These are phyloP conservation scores for Leishmania guyanensis DNA, from an alignment of 208 protist species.

Conservation along the genomic window DNA sequence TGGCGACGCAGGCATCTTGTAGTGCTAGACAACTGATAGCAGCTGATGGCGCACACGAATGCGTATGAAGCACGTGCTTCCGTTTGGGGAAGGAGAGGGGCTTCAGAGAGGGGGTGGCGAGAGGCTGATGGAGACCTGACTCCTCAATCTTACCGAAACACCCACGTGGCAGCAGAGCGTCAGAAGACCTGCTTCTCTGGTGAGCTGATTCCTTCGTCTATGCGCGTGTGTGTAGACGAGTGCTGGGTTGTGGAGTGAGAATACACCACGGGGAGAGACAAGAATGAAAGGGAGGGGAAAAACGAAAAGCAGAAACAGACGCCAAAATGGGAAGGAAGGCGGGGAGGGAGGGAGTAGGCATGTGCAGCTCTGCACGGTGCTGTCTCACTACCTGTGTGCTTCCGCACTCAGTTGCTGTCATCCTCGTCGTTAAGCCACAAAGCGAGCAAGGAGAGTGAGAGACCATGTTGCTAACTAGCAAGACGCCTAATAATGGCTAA, in stretches of 20 bases:
- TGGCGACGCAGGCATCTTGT: neutral
- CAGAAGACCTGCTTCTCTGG: neutral
- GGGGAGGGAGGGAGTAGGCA: neutral
- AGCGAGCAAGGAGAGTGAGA: neutral
- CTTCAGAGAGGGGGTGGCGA: neutral
- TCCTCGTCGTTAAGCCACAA: neutral
- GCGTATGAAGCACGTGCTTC: neutral
- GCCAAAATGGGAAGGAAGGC: neutral
- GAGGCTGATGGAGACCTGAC: neutral
- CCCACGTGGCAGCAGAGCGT: neutral
- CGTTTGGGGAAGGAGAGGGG: neutral
- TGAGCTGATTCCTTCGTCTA: neutral
- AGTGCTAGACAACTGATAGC: neutral
- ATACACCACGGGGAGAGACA: constrained; percentile 2
- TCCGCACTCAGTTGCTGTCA: neutral
- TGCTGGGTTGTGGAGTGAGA: neutral
- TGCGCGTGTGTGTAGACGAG: neutral
- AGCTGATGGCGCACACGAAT: neutral
- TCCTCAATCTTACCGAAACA: neutral
- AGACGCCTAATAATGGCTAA: neutral
- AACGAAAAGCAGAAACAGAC: neutral
- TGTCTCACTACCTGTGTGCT: neutral
- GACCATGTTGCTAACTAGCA: neutral
- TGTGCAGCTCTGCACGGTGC: neutral
- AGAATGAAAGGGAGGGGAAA: neutral